These are phyloP conservation scores for Saturnispora quitensis DNA, from an alignment of 805 yeast species.

Conservation along the genomic window DNA sequence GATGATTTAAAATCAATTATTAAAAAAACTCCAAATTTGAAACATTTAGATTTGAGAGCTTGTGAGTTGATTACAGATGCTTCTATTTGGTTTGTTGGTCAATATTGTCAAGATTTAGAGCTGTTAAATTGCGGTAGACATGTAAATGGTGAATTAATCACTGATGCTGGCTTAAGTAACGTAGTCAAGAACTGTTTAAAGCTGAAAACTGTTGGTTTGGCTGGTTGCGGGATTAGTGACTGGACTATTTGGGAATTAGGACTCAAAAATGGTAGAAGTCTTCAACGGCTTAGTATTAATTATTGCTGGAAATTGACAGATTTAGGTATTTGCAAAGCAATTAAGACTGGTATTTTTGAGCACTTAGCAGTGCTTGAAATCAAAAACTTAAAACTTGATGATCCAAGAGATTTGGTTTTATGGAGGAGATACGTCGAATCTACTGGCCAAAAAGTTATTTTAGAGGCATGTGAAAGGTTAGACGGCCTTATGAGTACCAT, in stretches of 20 bases:
- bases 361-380: constrained; percentile 69
- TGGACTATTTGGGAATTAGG: constrained; percentile 75
- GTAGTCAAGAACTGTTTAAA: constrained; percentile 44
- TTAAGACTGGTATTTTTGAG: constrained; percentile 41
- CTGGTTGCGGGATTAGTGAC: constrained; percentile 81
- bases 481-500: constrained; percentile 51
- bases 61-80: constrained; percentile 71
- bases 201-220: constrained; percentile 69
- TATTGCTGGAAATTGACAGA: constrained; percentile 43
- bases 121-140: constrained; percentile 78
- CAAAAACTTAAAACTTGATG: constrained; percentile 50
- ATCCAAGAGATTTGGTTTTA: constrained; percentile 56
- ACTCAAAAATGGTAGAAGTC: constrained; percentile 30
- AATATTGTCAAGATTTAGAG: constrained; percentile 46
- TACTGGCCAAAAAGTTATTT: constrained; percentile 41
- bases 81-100: constrained; percentile 62
- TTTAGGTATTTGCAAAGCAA: constrained; percentile 24
- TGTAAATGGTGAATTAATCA: constrained; percentile 51
- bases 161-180: constrained; percentile 57
- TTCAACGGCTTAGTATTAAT: constrained; percentile 67
- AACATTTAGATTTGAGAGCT: constrained; percentile 69
- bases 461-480: constrained; percentile 72
- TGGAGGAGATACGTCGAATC: constrained; percentile 45
- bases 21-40: constrained; percentile 46
- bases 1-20: constrained; percentile 44